Evolutionary conservation across 306 rosid species (phyloP), one percentile per base, ranked within the genome.

Genomic region (Dalbergia oliveri): DNA sequence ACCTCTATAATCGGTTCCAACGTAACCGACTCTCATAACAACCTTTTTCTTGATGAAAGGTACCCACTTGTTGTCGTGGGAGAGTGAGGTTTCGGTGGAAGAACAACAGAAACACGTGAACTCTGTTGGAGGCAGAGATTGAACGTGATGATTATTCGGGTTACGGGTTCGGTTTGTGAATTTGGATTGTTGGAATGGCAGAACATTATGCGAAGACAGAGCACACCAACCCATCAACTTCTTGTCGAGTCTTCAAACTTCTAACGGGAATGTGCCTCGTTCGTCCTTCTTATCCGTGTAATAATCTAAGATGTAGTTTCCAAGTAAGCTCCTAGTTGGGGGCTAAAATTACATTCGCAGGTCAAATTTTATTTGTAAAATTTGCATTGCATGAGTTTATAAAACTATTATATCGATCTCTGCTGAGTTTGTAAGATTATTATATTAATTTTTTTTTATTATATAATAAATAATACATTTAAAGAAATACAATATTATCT

Each of bases 1-100:
- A 86, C 89, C 86, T 86, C 89, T 82, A 34, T 75, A 86, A 50
- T 86, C 80, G 2, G 89, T 82, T 64, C 86, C 89, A 51, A 86
- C 77, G 5, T 82, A 86, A 39, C 89, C 89, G 12, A 86, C 89
- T 31, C 89, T 67, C 86, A 86, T 86, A 19, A 86, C 84, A 6
- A 86, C 89, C 9, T 79, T 79, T 58, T 82, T 86, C 80, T 86
- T 86, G 66, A 86, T 63, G 67, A 82, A 79, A 39, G 89, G 82
- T 15, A 69, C 77, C 86, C 89, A 86, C n/a, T 37, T 37, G 31
- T 86, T 86, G 39, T 67, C 56, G 16, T 10, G 57, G 54, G 73
- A 51, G 50, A 62, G 75, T 34, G 53, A 11, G 41, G 41, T 34
- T 64, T 76, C 80, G 53, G 73, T 7, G 81, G 85, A 59, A 18